Evolutionary conservation across 371 early-diverging fungal genomes (phyloP).

Genomic region (Syncephalastrum sp.): DNA sequence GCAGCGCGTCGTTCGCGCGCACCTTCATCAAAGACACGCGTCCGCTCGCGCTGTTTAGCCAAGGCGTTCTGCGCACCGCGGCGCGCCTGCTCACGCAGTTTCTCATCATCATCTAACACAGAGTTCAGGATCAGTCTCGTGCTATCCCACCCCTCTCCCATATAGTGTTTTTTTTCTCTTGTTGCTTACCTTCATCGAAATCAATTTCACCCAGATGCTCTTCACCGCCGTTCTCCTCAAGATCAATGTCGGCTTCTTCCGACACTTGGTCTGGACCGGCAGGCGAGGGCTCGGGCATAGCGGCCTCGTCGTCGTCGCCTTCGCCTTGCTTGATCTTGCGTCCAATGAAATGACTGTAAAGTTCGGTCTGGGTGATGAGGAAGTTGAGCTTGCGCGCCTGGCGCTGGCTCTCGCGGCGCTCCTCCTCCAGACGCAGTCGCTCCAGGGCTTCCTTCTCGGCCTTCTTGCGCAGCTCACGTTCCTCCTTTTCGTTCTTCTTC

Average conservation of each 20-base stretch:
- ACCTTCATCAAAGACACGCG: constrained; percentile 71
- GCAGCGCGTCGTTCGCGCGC: constrained; percentile 49
- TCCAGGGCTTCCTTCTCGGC: constrained; percentile 92
- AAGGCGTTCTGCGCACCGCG: constrained; percentile 79
- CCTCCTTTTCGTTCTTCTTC: constrained; percentile 90
- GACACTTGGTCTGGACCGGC: constrained; percentile 1
- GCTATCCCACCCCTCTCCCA: background rate
- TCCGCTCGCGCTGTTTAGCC: constrained; percentile 70
- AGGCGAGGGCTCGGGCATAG: constrained; percentile 21
- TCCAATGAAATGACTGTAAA: constrained; percentile 96
- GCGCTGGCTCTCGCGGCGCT: constrained; percentile 84
- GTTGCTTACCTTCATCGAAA: constrained; percentile 62
- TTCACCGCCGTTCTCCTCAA: constrained; percentile 27
- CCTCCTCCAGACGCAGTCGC: constrained; percentile 81
- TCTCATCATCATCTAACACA: constrained; percentile 61
- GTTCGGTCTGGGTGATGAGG: constrained; percentile 95
- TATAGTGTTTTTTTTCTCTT: background rate
- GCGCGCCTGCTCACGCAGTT: constrained; percentile 70
- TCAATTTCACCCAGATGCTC: constrained; percentile 60
- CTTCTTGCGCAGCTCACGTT: constrained; percentile 85
- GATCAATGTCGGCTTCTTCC: constrained; percentile 21
- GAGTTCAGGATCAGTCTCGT: background rate
- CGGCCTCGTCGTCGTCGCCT: constrained; percentile 49
- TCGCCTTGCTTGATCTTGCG: constrained; percentile 64
- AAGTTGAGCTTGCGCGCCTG: constrained; percentile 96